Evolutionary conservation across 768 basidiomycete genomes (phyloP), one percentile per base, ranked within the genome.

Genomic region (Lyophyllum atratum): DNA sequence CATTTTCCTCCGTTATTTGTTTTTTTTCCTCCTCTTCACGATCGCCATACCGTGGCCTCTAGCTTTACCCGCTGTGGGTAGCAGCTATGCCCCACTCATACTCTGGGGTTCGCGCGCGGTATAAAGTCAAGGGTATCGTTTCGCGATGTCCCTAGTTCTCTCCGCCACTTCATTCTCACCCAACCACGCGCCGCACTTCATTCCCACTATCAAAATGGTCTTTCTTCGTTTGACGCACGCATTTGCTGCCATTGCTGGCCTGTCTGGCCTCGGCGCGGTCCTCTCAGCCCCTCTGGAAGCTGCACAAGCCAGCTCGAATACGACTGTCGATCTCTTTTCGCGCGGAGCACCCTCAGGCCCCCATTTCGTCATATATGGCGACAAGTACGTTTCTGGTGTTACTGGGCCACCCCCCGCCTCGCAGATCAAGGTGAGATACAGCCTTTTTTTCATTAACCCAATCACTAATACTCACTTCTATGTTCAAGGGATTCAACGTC

Each of bases 281-380:
- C 14, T 26, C 51, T 42, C 61, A 21, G 47, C 48, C 19, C 56
- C 49, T 51, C 49, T 57, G 42, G 52, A 59, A 19, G 57, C 55
- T 48, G 40, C 24, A 49, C 60, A 15, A 15, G 49, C 17, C 60
- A 59, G 15, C 22, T 57, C 11, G 47, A 54, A n/a, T 44, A 44
- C 17, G 54, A 52, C 33, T 50, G n/a, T 59, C n/a, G 56, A 54
- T 31, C 56, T 63, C 39, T 44, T 56, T 42, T 48, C 55, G 10
- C 59, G 60, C 17, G 58, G 58, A 26, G 57, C 54, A 8, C 65
- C 68, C 14, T 68, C 66, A 9, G 67, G 75, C 3, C 78, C 78
- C 1, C 72, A 72, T 56, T 80, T 72, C 51, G 77, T 78, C 4
- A 65, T 72, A 29, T 76, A 79, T 53, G 70, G 68, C 49, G 76